Conservation (phyloP, 2,329 filamentous ascomycete species). For the Colletotrichum cordylinicola region DNA sequence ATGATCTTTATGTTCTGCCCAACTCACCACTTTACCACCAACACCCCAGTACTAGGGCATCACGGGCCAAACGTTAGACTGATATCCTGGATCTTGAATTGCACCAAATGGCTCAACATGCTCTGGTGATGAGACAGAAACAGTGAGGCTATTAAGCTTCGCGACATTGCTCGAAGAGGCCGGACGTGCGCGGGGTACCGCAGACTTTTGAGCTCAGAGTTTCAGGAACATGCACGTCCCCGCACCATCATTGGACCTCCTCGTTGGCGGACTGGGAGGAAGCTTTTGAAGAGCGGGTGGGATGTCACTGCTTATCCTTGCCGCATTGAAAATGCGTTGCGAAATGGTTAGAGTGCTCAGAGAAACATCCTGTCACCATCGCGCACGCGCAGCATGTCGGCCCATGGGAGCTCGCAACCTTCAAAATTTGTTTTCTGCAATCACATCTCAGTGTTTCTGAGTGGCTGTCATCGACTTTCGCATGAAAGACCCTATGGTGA, state of each 20-base stretch:
- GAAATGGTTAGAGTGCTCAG: neutral
- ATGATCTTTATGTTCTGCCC: neutral
- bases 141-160: neutral
- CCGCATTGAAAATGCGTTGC: neutral
- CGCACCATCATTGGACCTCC: neutral
- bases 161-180: neutral
- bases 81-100: neutral
- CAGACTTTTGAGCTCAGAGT: constrained; percentile 4
- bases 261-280: neutral
- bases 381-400: neutral
- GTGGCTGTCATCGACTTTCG: neutral
- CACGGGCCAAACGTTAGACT: neutral
- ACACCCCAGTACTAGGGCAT: neutral
- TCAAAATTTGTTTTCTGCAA: neutral
- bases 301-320: neutral
- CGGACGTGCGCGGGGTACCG: constrained; percentile 9
- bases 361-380: neutral
- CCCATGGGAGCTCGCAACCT: neutral
- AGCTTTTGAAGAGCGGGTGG: neutral
- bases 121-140: constrained; percentile 11
- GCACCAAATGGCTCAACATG: neutral
- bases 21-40: neutral
- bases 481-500: neutral
- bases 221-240: neutral
- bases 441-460: neutral